Evolutionary conservation across 2,329 filamentous ascomycete species (phyloP).

Genomic region (Alternaria consortialis): DNA sequence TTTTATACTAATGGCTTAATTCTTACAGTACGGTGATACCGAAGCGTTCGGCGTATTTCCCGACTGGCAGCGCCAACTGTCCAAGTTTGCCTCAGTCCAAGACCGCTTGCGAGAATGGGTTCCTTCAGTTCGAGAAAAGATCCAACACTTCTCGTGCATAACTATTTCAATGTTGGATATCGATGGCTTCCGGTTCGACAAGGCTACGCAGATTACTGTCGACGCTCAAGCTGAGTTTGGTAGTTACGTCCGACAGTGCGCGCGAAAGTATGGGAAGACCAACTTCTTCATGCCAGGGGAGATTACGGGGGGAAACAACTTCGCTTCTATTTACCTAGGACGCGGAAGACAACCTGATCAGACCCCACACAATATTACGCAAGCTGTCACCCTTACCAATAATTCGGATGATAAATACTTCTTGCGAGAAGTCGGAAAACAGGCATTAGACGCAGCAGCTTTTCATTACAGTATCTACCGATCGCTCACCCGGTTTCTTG

Average conservation of each 20-base stretch:
- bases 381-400: neutral
- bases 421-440: neutral
- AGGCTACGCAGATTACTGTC: slow-evolving; percentile 70
- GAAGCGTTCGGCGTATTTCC: neutral
- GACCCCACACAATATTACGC: neutral
- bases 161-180: slow-evolving; percentile 70
- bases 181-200: slow-evolving; percentile 73
- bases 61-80: slow-evolving; percentile 64
- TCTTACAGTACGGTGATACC: neutral
- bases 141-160: slow-evolving; percentile 70
- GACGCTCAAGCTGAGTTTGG: slow-evolving; percentile 69
- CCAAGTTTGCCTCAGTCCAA: slow-evolving; percentile 73
- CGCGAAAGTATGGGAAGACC: slow-evolving; percentile 64
- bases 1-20: neutral
- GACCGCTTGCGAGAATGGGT: slow-evolving; percentile 72
- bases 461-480: slow-evolving; percentile 73
- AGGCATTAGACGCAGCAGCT: slow-evolving; percentile 66
- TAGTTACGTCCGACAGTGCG: slow-evolving; percentile 65
- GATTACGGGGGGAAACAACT: slow-evolving; percentile 69
- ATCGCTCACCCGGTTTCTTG: slow-evolving; percentile 68
- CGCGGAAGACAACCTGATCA: neutral
- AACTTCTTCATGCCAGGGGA: slow-evolving; percentile 73
- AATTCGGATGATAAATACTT: neutral
- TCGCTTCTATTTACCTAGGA: slow-evolving; percentile 56
- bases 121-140: slow-evolving; percentile 64